These are phyloP conservation scores for Ophiosphaerella herpotricha DNA, from an alignment of 2,329 filamentous ascomycete species.

Conservation along the genomic window DNA sequence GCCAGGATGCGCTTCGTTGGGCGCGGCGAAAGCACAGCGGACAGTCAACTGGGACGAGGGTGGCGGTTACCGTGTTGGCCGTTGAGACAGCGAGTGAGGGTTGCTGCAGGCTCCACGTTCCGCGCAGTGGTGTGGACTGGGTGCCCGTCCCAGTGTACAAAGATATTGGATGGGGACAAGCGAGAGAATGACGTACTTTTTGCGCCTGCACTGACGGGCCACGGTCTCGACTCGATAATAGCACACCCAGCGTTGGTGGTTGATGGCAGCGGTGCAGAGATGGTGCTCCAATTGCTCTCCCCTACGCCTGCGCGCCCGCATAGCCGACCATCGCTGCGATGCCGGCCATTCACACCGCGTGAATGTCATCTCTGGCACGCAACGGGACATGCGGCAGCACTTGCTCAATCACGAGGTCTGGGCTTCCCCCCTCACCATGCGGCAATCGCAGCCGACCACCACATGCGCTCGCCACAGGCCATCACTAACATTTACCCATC, in stretches of 20 bases:
- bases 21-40: conserved; percentile 27
- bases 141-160: conserved; percentile 23
- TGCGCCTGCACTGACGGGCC: neutral
- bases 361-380: neutral
- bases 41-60: conserved; percentile 22
- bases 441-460: conserved; percentile 6
- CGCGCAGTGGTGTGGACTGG: conserved; percentile 27
- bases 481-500: neutral
- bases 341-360: neutral
- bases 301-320: neutral
- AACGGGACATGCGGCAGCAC: too few species aligned
- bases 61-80: conserved; percentile 8
- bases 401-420: neutral
- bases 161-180: conserved; percentile 22
- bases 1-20: conserved; percentile 27
- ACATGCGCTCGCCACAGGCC: conserved; percentile 14
- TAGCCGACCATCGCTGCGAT: too few species aligned
- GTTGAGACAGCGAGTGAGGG: conserved; percentile 26
- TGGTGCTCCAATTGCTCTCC: neutral
- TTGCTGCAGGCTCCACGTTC: conserved; percentile 35
- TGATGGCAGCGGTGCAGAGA: conserved; percentile 1
- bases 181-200: conserved; percentile 31
- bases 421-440: neutral
- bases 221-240: neutral
- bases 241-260: conserved; percentile 1